A percentile compares a stretch with the other conserved stretches of the same genome.
Evolutionary conservation across 192 early-diverging fungal species (phyloP).

Genomic region (Linnemannia exigua): DNA sequence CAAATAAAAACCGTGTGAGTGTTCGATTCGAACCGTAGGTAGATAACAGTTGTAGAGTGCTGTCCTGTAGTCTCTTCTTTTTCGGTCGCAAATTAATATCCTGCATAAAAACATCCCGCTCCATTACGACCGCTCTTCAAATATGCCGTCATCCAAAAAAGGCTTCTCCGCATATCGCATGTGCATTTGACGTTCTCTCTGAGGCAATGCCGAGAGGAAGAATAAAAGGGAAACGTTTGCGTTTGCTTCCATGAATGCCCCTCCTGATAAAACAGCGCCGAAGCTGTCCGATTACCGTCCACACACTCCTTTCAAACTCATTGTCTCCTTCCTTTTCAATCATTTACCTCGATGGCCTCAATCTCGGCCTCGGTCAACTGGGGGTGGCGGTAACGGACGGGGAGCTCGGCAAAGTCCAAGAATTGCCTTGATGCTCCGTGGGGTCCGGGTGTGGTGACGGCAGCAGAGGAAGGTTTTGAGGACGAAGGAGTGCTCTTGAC

Average conservation of each 20-base stretch:
- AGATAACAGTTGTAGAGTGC: background rate
- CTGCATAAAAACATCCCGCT: background rate
- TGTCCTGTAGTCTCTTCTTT: background rate
- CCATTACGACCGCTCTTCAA: background rate
- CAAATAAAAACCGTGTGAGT: background rate
- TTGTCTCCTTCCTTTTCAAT: background rate
- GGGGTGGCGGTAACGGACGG: slow-evolving; percentile 54
- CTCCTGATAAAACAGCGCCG: background rate
- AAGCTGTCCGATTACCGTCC: too few species aligned
- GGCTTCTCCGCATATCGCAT: background rate
- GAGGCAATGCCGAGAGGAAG: background rate
- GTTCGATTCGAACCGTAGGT: background rate
- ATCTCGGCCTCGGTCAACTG: slow-evolving; percentile 61
- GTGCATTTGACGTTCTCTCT: background rate
- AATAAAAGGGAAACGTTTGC: background rate
- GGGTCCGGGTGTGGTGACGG: slow-evolving; percentile 19
- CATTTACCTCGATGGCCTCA: slow-evolving; percentile 61
- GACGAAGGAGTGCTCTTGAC: slow-evolving; percentile 14
- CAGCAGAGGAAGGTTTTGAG: slow-evolving; percentile 8
- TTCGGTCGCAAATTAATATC: background rate
- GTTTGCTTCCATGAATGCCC: background rate
- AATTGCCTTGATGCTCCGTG: slow-evolving; percentile 9
- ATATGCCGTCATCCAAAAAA: background rate
- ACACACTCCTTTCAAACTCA: background rate
- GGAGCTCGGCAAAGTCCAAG: slow-evolving; percentile 57